phyloP scores from a whole-genome alignment of 345 rosid species.

The Eucalyptus dawsonii region DNA sequence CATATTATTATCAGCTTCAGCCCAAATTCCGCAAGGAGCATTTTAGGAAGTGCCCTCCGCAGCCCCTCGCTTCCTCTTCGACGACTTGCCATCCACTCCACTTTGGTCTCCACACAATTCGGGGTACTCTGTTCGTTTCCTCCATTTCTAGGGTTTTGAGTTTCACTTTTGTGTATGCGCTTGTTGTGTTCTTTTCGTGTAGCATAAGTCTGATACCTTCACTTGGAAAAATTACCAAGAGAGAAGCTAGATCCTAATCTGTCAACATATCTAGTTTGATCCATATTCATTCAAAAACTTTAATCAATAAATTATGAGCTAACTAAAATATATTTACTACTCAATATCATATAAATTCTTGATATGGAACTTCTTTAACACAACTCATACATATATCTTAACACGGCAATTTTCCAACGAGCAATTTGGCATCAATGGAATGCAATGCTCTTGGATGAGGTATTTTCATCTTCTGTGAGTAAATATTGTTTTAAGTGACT shows the following conservation, averaged over 20 bases:
- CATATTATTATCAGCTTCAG: too few relatives aligned
- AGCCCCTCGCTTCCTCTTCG: too few relatives aligned
- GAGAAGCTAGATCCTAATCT: rapidly evolving
- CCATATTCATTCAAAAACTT: rapidly evolving
- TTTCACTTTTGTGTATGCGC: not conserved
- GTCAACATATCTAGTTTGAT: rapidly evolving
- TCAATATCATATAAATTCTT: rapidly evolving
- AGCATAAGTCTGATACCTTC: rapidly evolving
- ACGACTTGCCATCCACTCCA: not conserved
- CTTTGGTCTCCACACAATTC: not conserved
- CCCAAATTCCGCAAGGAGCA: too few relatives aligned
- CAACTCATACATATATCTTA: rapidly evolving
- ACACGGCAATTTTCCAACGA: too few relatives aligned
- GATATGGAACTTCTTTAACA: rapidly evolving
- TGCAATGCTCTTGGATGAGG: too few relatives aligned
- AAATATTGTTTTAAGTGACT: too few relatives aligned
- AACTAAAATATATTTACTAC: rapidly evolving
- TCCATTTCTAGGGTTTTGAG: not conserved
- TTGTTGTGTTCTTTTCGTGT: not conserved
- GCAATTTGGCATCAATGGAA: not conserved
- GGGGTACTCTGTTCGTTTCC: not conserved
- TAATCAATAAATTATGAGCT: rapidly evolving
- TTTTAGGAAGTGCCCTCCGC: too few relatives aligned
- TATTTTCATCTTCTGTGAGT: too few relatives aligned
- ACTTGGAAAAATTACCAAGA: too few relatives aligned